Conservation (phyloP, 176 grass and related monocot genomes). For the Poa pratensis region DNA sequence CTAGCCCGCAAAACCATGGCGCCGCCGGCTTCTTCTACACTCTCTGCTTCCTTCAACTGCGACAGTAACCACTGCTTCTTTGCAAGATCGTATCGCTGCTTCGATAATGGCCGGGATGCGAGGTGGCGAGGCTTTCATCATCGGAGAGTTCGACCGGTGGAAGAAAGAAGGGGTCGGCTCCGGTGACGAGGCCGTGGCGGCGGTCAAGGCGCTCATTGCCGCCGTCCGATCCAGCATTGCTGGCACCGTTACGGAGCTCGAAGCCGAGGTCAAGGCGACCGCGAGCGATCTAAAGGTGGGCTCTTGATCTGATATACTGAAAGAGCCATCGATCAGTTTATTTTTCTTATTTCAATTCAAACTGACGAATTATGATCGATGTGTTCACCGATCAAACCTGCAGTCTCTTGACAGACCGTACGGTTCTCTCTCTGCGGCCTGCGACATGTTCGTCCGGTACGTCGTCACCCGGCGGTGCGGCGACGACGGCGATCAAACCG, state of each 20-base stretch:
- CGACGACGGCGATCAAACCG: not conserved
- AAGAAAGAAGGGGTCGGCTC: not conserved
- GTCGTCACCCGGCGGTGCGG: not conserved
- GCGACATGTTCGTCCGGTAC: conserved; percentile 33
- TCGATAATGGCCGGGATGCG: not conserved
- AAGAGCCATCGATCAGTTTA: not conserved
- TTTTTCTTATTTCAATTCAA: not conserved
- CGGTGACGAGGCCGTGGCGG: not conserved
- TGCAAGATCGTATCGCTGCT: not conserved
- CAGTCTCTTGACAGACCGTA: not conserved
- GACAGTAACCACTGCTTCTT: not conserved
- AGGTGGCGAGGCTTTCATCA: not conserved
- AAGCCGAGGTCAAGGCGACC: not conserved
- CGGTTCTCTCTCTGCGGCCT: conserved; percentile 6
- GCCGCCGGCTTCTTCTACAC: not conserved
- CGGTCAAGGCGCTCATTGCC: not conserved
- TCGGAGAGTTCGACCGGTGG: not conserved
- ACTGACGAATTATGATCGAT: not conserved
- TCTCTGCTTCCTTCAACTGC: not conserved
- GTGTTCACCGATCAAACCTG: not conserved
- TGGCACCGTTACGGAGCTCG: not conserved
- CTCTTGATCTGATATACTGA: not conserved
- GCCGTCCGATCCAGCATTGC: not conserved
- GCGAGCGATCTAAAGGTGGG: not conserved
- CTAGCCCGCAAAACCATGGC: not conserved